These are phyloP conservation scores for Carex pumila DNA, from an alignment of 176 grass and related monocot species.

Conservation along the genomic window DNA sequence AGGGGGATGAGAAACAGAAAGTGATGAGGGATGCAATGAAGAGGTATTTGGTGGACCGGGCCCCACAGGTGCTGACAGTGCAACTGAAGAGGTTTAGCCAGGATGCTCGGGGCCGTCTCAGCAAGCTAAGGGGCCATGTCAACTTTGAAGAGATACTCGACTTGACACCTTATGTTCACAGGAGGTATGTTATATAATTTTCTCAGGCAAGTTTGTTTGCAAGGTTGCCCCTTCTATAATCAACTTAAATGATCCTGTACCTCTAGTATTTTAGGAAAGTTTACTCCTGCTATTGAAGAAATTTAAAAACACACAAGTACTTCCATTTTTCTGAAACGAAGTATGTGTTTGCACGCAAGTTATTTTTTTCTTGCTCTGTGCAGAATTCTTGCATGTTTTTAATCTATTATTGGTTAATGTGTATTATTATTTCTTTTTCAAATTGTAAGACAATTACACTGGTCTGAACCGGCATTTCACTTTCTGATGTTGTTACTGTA, in stretches of 20 bases:
- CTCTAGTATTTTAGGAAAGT: not conserved
- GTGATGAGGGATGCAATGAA: conserved; percentile 79
- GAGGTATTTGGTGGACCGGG: conserved; percentile 71
- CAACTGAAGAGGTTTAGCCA: conserved; percentile 95
- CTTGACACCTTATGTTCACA: conserved; percentile 62
- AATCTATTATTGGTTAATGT: not conserved
- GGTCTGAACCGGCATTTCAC: not conserved
- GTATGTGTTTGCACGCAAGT: not conserved
- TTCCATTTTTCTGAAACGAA: not conserved
- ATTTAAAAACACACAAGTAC: not conserved
- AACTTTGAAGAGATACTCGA: conserved; percentile 73
- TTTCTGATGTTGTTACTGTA: not conserved
- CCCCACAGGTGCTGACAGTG: conserved; percentile 68
- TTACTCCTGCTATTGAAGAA: not conserved
- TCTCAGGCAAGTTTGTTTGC: not conserved
- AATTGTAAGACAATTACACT: not conserved
- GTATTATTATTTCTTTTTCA: not conserved
- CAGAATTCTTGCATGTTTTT: not conserved
- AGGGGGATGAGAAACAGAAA: conserved; percentile 37
- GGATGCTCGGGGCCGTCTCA: conserved; percentile 63
- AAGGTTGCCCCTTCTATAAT: not conserved
- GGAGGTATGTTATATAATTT: conserved; percentile 45
- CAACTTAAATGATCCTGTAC: not conserved
- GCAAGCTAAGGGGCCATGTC: conserved; percentile 84
- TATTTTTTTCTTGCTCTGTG: not conserved